Percentiles rank a stretch among this genome's conserved stretches.
Evolutionary conservation across 2,329 filamentous ascomycete genomes (phyloP).

Genomic region (Incumbomyces delicatus): DNA sequence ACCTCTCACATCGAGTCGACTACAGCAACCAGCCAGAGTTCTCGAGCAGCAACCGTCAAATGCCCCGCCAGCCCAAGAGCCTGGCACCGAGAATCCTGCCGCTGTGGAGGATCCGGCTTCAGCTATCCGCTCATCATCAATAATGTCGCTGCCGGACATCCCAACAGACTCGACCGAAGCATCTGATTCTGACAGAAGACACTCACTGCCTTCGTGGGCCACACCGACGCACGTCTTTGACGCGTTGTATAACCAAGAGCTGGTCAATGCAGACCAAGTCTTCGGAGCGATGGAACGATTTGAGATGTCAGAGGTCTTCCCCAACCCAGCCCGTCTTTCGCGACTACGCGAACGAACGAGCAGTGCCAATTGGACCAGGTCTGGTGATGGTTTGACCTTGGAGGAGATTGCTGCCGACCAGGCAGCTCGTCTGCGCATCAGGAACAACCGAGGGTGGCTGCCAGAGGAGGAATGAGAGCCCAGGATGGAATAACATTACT

Average conservation of each 20-base stretch:
- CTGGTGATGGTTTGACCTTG: conserved; percentile 71
- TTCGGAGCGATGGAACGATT: conserved; percentile 83
- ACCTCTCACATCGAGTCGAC: conserved; percentile 58
- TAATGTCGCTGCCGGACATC: conserved; percentile 90
- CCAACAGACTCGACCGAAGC: conserved; percentile 88
- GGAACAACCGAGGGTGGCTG: conserved; percentile 71
- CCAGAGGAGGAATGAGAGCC: no score
- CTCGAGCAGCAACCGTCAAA: conserved; percentile 45
- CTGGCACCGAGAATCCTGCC: neutral
- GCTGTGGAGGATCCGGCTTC: conserved; percentile 14
- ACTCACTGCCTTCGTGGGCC: conserved; percentile 67
- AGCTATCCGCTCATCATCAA: conserved; percentile 54
- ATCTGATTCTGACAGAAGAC: conserved; percentile 43
- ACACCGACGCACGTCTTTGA: conserved; percentile 73
- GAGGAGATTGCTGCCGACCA: conserved; percentile 77
- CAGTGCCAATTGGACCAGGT: conserved; percentile 79
- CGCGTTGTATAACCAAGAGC: conserved; percentile 69
- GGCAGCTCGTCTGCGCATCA: conserved; percentile 67
- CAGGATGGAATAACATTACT: no score
- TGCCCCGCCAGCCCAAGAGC: conserved; percentile 24
- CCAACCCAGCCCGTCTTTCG: conserved; percentile 74
- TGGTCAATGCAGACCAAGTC: conserved; percentile 66
- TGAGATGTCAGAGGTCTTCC: conserved; percentile 95
- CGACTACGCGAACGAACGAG: conserved; percentile 86
- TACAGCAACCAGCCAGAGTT: conserved; percentile 32